These are phyloP conservation scores for Globisporangium splendens DNA, from an alignment of 352 stramenopile genomes.

Conservation along the genomic window DNA sequence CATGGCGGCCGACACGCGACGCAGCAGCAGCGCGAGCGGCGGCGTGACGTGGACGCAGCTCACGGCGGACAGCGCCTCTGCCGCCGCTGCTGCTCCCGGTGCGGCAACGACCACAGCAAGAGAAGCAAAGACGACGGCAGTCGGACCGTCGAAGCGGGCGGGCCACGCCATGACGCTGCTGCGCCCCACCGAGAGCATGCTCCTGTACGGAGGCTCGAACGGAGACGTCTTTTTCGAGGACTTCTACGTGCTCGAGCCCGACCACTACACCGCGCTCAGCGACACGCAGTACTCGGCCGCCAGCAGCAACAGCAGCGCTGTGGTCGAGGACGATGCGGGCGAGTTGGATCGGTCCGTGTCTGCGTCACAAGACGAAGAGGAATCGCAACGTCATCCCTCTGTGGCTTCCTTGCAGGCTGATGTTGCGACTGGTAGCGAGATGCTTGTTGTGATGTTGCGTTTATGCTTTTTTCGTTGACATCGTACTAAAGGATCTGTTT, in stretches of 20 bases:
- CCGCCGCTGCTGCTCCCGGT: neutral
- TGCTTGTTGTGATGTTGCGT: too few species aligned
- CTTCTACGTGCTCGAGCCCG: slow-evolving; percentile 50
- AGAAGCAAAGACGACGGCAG: neutral
- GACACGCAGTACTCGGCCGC: slow-evolving; percentile 2
- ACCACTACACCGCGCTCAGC: slow-evolving; percentile 17
- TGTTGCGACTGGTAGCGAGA: too few species aligned
- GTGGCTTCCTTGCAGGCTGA: too few species aligned
- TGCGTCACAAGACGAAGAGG: neutral
- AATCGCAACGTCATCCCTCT: too few species aligned
- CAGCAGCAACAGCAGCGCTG: neutral
- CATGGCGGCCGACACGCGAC: neutral
- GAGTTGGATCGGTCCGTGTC: slow-evolving; percentile 8
- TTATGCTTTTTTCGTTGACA: too few species aligned
- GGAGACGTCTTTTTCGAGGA: slow-evolving; percentile 59
- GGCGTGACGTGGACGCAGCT: neutral
- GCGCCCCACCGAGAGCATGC: slow-evolving; percentile 33
- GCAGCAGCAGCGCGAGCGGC: neutral
- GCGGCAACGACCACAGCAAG: neutral
- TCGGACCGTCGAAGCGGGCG: slow-evolving; percentile 22
- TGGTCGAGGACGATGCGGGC: slow-evolving; percentile 1
- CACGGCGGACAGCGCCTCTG: neutral
- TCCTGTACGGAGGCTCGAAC: slow-evolving; percentile 65
- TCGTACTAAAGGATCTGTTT: too few species aligned
- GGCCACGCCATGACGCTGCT: slow-evolving; percentile 62